These are phyloP conservation scores for Tetrapisispora fleetii DNA, from an alignment of 805 yeast genomes.

Conservation along the genomic window DNA sequence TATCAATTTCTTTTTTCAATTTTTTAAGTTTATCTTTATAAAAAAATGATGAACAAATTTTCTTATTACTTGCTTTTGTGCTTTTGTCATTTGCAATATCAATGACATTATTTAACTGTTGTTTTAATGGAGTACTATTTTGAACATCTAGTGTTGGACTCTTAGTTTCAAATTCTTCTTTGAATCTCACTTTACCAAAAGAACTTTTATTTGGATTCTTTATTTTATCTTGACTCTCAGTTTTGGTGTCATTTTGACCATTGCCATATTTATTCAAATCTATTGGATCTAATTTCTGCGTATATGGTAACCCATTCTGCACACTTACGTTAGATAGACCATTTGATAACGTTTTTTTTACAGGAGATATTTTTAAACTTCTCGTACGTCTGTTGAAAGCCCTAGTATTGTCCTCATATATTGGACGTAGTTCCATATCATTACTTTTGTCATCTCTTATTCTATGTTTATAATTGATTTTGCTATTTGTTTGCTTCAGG, in stretches of 20 bases:
- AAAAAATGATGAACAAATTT: background rate
- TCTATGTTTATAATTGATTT: background rate
- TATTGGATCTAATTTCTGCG: background rate
- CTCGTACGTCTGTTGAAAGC: background rate
- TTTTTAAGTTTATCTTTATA: background rate
- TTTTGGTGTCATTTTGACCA: background rate
- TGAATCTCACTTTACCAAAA: background rate
- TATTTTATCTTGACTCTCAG: background rate
- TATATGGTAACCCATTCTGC: background rate
- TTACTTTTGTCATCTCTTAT: no score
- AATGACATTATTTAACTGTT: background rate
- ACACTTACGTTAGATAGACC: background rate
- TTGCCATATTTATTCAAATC: background rate
- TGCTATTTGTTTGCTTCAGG: background rate
- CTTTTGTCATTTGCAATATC: background rate
- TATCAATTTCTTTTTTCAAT: background rate
- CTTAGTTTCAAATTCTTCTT: background rate
- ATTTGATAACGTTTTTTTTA: background rate
- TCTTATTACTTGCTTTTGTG: background rate
- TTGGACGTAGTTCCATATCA: no score
- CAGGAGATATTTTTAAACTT: conserved; percentile 3
- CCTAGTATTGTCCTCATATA: background rate
- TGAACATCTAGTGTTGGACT: background rate
- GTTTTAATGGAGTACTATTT: background rate
- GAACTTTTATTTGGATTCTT: background rate